A percentile compares a stretch with the other conserved stretches of the same genome.
Conservation (phyloP, 768 basidiomycete species). For the Lactarius evosmus region DNA sequence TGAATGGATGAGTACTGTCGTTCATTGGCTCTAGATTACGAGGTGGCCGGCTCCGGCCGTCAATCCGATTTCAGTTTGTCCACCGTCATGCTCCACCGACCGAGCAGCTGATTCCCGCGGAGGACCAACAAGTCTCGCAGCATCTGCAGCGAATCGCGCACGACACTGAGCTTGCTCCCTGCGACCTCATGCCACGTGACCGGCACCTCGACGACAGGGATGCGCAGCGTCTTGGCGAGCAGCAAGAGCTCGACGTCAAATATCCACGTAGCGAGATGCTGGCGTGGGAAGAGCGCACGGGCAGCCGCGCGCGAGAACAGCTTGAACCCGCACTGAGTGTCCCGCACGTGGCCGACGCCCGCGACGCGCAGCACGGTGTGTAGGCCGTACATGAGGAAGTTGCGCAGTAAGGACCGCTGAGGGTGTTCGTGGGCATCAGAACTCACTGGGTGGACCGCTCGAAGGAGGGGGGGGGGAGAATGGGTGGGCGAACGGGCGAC, state of each 20-base stretch:
- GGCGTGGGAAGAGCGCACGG: constrained; percentile 75
- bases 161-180: constrained; percentile 87
- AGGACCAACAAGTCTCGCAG: constrained; percentile 81
- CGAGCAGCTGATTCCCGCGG: constrained; percentile 73
- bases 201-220: constrained; percentile 83
- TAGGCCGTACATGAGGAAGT: constrained; percentile 90
- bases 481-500: too few species aligned
- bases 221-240: constrained; percentile 70
- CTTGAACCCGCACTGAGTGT: constrained; percentile 98
- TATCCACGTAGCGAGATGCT: constrained; percentile 91
- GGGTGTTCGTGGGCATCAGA: not conserved
- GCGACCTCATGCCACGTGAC: constrained; percentile 93
- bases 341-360: constrained; percentile 85
- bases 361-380: constrained; percentile 86
- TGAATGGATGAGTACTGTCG: not conserved
- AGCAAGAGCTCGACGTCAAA: constrained; percentile 94
- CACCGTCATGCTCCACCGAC: constrained; percentile 58
- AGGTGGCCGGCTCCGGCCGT: not conserved
- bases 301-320: constrained; percentile 85
- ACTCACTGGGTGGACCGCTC: not conserved
- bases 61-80: constrained; percentile 21
- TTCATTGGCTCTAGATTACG: not conserved
- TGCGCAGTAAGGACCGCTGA: constrained; percentile 84
- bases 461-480: not conserved
- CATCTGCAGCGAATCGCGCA: constrained; percentile 87